Conservation (phyloP, 192 early-diverging fungal species). For the Martensiomyces pterosporus region DNA sequence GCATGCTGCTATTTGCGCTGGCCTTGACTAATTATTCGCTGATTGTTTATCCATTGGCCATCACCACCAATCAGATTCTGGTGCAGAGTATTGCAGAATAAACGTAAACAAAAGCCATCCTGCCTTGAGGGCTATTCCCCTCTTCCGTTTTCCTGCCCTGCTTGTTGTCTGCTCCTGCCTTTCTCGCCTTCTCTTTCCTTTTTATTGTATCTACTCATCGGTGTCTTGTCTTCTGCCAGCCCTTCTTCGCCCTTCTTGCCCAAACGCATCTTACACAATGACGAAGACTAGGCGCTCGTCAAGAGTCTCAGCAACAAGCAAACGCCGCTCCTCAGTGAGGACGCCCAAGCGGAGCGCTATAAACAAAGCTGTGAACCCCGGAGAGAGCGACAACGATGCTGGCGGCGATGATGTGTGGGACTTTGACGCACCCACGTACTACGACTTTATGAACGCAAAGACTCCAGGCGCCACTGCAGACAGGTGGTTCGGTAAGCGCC, state of each 20-base stretch:
- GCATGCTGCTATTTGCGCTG: no score
- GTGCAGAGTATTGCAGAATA: not conserved
- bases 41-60: no score
- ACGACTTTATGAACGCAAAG: conserved; percentile 41
- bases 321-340: conserved; percentile 2
- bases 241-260: not conserved
- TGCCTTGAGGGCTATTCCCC: no score
- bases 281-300: conserved; percentile 26
- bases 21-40: no score
- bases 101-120: conserved; percentile 10
- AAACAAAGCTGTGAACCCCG: no score
- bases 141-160: not conserved
- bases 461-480: conserved; percentile 42
- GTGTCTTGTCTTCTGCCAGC: not conserved
- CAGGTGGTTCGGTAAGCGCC: conserved; percentile 47
- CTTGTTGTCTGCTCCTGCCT: conserved; percentile 1
- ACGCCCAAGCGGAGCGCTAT: conserved; percentile 18
- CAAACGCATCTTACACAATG: conserved; percentile 16
- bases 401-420: conserved; percentile 43
- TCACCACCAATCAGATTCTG: no score
- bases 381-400: no score
- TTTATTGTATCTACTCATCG: not conserved
- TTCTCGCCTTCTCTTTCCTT: not conserved
- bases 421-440: conserved; percentile 46
- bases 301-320: conserved; percentile 8